Evolutionary conservation across 2,329 filamentous ascomycete species (phyloP).

Genomic region (Trichoderma endophyticum): DNA sequence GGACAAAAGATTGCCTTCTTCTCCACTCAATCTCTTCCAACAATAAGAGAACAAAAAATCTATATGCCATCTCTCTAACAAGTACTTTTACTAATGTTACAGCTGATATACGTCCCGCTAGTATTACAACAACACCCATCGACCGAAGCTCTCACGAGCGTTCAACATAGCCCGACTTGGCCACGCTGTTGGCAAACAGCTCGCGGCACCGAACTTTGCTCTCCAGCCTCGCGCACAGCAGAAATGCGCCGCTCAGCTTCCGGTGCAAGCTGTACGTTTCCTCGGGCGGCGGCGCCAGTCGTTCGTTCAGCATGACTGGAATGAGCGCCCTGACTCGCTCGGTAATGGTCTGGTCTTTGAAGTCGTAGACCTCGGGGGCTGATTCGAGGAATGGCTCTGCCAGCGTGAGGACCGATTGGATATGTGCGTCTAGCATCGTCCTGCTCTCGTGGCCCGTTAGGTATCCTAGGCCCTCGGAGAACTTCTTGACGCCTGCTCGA

Average conservation of each 20-base stretch:
- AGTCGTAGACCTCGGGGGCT: conserved; percentile 85
- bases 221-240: conserved; percentile 82
- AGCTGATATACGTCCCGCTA: not conserved
- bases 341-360: conserved; percentile 91
- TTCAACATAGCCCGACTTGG: conserved; percentile 33
- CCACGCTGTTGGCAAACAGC: conserved; percentile 65
- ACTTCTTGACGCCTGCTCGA: conserved; percentile 56
- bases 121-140: not conserved
- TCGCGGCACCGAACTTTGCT: conserved; percentile 78
- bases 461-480: conserved; percentile 80
- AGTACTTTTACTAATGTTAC: not conserved
- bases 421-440: conserved; percentile 85
- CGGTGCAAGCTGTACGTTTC: conserved; percentile 96
- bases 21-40: not conserved
- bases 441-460: conserved; percentile 85
- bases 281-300: conserved; percentile 86
- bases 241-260: conserved; percentile 91
- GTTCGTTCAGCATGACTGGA: conserved; percentile 87
- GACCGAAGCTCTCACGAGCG: not conserved
- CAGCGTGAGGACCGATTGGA: conserved; percentile 82
- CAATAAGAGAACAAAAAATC: not conserved
- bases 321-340: conserved; percentile 86
- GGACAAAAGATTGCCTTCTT: not conserved
- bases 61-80: not conserved
- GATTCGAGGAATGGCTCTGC: conserved; percentile 81